phyloP scores from a whole-genome alignment of 148 eudicot genomes.

The Cornus controversa region DNA sequence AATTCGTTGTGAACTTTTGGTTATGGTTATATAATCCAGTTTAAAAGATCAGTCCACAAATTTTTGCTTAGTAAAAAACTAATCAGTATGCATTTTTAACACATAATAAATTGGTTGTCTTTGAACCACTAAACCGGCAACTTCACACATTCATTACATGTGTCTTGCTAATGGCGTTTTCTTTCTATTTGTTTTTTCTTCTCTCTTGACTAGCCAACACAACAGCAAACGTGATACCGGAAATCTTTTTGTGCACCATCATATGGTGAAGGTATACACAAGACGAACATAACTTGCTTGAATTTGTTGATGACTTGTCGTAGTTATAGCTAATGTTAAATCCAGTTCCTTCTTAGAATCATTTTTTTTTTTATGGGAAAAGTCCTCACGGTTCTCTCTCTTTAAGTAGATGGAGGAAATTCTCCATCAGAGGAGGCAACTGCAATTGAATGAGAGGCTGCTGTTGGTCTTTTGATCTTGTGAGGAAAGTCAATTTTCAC shows the following conservation, averaged over 20 bases:
- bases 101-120: no score
- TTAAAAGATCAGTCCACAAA: no score
- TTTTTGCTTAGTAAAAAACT: no score
- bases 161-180: background rate
- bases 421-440: background rate
- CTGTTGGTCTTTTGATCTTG: constrained; percentile 1
- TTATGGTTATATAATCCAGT: no score
- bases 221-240: constrained; percentile 41
- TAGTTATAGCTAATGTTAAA: background rate
- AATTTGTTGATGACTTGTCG: background rate
- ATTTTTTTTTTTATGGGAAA: background rate
- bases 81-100: background rate
- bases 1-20: background rate
- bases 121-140: no score
- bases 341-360: background rate
- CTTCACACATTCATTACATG: background rate
- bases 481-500: background rate
- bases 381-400: background rate
- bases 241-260: constrained; percentile 89
- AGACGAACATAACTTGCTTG: background rate
- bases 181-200: constrained; percentile 2
- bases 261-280: constrained; percentile 68
- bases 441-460: background rate
- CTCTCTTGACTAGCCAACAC: constrained; percentile 49
- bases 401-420: background rate